These are phyloP conservation scores for Gracilariopsis chorda DNA, from an alignment of 23 red algal species.

Conservation along the genomic window DNA sequence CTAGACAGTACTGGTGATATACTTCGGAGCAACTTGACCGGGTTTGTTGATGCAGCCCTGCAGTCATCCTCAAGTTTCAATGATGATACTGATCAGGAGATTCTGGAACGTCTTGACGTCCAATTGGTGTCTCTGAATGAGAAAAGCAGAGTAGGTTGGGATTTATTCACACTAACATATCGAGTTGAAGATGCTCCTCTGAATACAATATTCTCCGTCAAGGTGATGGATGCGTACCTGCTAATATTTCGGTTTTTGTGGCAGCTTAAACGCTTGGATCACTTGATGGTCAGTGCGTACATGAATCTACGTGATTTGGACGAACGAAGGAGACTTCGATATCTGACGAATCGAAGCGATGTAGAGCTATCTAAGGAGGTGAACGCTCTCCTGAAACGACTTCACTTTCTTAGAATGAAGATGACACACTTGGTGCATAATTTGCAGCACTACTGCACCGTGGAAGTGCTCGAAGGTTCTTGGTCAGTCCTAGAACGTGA, in stretches of 20 bases:
- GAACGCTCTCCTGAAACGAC: constrained; percentile 30
- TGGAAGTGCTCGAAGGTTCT: constrained; percentile 81
- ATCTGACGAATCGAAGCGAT: neutral
- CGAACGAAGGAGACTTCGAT: neutral
- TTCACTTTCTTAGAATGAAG: constrained; percentile 79
- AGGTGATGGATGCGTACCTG: constrained; percentile 87
- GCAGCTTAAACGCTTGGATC: constrained; percentile 77
- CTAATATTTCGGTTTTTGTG: constrained; percentile 78
- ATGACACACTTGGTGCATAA: constrained; percentile 88
- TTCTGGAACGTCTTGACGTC: constrained; percentile 82
- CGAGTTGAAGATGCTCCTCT: constrained; percentile 82
- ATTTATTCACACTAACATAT: constrained; percentile 81
- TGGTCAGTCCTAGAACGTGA: constrained; percentile 65
- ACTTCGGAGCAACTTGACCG: constrained; percentile 72
- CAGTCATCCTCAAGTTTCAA: constrained; percentile 70
- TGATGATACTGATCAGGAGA: constrained; percentile 59
- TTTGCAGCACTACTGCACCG: constrained; percentile 85
- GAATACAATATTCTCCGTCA: constrained; percentile 79
- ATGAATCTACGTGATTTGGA: constrained; percentile 33
- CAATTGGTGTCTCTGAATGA: constrained; percentile 38
- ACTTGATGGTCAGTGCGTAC: constrained; percentile 44
- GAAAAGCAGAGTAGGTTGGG: constrained; percentile 62
- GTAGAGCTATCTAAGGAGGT: neutral
- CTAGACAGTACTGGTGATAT: constrained; percentile 69
- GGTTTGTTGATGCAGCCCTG: constrained; percentile 64